Conservation (phyloP, 352 stramenopile genomes). For the Phytophthora niederhauseri region DNA sequence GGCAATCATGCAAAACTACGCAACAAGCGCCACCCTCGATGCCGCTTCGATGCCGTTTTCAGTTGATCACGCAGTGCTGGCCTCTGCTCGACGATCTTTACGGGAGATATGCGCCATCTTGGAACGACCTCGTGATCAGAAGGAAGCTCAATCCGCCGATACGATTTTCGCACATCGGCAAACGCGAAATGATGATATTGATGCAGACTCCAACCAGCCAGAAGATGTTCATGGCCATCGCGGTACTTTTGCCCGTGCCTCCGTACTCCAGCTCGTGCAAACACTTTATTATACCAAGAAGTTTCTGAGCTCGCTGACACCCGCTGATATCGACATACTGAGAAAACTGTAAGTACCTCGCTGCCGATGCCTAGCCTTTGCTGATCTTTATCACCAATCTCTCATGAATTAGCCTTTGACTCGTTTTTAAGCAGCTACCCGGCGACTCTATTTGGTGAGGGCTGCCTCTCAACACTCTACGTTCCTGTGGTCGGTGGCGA, state of each 20-base stretch:
- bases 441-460: constrained; percentile 32
- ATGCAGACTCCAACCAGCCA: neutral
- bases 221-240: neutral
- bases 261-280: constrained; percentile 49
- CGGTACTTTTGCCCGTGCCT: constrained; percentile 40
- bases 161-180: constrained; percentile 24
- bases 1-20: constrained; percentile 35
- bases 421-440: constrained; percentile 38
- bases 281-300: constrained; percentile 37
- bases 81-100: constrained; percentile 26
- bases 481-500: constrained; percentile 20
- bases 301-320: constrained; percentile 32
- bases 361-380: neutral
- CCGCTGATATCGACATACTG: constrained; percentile 25
- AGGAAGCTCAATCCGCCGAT: constrained; percentile 15
- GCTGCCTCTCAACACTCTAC: constrained; percentile 40
- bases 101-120: constrained; percentile 25
- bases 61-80: constrained; percentile 19
- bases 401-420: constrained; percentile 7
- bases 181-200: neutral
- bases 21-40: constrained; percentile 19
- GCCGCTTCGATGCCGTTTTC: neutral
- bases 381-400: neutral
- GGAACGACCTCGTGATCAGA: constrained; percentile 21
- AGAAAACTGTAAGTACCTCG: constrained; percentile 38